Conservation (phyloP, 345 rosid species). For the Eucalyptus cladocalyx region DNA sequence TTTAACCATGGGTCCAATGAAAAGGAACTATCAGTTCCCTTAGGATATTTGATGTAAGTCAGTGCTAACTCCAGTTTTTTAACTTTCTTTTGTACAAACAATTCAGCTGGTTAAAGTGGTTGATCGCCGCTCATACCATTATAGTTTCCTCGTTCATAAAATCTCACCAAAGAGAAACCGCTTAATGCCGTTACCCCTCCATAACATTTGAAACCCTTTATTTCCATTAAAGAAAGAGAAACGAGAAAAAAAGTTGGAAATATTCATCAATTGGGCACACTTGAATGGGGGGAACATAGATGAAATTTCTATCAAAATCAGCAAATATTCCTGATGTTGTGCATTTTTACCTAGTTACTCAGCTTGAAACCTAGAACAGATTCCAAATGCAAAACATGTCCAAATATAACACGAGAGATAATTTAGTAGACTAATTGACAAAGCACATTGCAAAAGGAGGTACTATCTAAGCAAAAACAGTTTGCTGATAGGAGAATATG, state of each 20-base stretch:
- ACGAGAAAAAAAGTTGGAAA: background rate
- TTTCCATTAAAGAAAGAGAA: background rate
- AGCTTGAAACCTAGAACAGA: background rate
- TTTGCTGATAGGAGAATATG: background rate
- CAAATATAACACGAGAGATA: background rate
- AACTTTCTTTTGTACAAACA: background rate
- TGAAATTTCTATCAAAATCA: background rate
- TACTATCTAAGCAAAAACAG: background rate
- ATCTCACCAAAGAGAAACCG: fast-evolving
- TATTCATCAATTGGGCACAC: no score
- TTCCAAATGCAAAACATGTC: background rate
- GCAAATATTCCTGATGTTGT: background rate
- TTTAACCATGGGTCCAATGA: background rate
- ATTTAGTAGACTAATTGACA: background rate
- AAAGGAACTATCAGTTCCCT: background rate
- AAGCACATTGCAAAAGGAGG: background rate
- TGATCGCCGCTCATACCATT: background rate
- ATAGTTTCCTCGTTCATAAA: background rate
- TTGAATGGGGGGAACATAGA: no score
- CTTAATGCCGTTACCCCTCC: background rate
- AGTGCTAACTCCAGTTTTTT: background rate
- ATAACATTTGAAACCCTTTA: background rate
- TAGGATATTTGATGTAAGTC: background rate
- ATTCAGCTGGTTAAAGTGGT: no score
- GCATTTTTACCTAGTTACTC: background rate